A percentile compares a stretch with the other conserved stretches of the same genome.
phyloP scores from a whole-genome alignment of 2,329 filamentous ascomycete species.

The Microdochium nivale region DNA sequence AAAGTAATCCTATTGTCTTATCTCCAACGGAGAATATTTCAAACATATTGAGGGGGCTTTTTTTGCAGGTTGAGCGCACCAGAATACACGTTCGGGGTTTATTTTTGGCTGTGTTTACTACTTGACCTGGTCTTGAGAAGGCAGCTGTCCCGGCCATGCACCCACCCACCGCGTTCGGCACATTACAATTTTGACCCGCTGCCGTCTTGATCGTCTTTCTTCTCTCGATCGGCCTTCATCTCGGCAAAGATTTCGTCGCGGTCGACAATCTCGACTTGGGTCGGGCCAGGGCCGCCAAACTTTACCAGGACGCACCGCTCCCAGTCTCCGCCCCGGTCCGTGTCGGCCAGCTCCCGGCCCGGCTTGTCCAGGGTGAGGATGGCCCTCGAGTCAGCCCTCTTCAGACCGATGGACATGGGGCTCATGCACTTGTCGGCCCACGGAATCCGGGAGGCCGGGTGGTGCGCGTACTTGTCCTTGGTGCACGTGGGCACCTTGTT shows the following conservation, averaged over 20 bases:
- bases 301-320: slow-evolving; percentile 50
- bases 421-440: slow-evolving; percentile 57
- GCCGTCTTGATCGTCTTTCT: background rate
- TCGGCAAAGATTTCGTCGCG: background rate
- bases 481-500: slow-evolving; percentile 30
- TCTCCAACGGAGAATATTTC: too few species aligned
- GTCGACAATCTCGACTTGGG: background rate
- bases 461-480: slow-evolving; percentile 26
- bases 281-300: slow-evolving; percentile 29
- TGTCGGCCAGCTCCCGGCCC: slow-evolving; percentile 42
- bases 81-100: too few species aligned
- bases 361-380: slow-evolving; percentile 51
- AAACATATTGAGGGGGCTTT: too few species aligned
- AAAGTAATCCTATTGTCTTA: too few species aligned
- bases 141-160: too few species aligned
- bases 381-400: slow-evolving; percentile 33
- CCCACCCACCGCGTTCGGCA: too few species aligned
- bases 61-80: too few species aligned
- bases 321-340: slow-evolving; percentile 43
- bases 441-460: slow-evolving; percentile 35
- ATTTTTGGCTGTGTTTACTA: too few species aligned
- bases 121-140: too few species aligned
- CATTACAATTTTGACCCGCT: too few species aligned
- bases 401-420: slow-evolving; percentile 37
- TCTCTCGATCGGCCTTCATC: background rate